These are phyloP conservation scores for Metschnikowia borealis DNA, from an alignment of 805 yeast genomes.

Conservation along the genomic window DNA sequence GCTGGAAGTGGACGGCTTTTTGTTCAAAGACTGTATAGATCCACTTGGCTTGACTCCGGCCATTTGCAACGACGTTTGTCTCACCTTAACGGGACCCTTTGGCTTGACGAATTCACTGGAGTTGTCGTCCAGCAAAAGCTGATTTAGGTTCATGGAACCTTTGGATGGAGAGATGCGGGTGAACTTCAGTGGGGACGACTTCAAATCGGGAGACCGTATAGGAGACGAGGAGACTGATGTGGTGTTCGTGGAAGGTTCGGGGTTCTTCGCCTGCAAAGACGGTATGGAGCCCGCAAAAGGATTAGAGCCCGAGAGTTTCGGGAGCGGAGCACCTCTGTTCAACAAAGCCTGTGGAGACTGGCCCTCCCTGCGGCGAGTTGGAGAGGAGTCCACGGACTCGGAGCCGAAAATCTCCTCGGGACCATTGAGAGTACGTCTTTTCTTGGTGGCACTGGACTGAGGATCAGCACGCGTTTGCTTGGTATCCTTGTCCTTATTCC, in stretches of 20 bases:
- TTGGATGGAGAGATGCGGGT: constrained; percentile 37
- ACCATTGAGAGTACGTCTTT: constrained; percentile 39
- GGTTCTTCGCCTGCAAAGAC: not conserved
- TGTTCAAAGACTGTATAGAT: constrained; percentile 1
- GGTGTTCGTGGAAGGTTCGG: not conserved
- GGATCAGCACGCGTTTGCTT: constrained; percentile 7
- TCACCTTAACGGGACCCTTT: constrained; percentile 19
- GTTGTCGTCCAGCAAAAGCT: constrained; percentile 22
- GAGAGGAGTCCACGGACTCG: constrained; percentile 14
- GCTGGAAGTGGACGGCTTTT: not conserved
- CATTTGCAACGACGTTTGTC: constrained; percentile 31
- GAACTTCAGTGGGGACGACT: constrained; percentile 13
- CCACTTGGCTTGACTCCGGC: constrained; percentile 27
- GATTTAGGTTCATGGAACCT: constrained; percentile 35
- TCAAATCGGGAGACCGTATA: not conserved
- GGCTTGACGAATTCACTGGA: constrained; percentile 24
- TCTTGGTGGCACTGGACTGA: constrained; percentile 26
- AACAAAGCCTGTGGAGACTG: not conserved
- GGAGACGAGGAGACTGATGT: not conserved
- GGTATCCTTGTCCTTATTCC: constrained; percentile 38
- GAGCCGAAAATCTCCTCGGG: constrained; percentile 32
- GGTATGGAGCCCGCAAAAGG: constrained; percentile 6
- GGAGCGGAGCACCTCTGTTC: constrained; percentile 1
- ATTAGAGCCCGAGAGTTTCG: constrained; percentile 4
- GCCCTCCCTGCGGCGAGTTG: constrained; percentile 9